phyloP scores from a whole-genome alignment of 805 yeast species.

The Candida coquimbonensis region DNA sequence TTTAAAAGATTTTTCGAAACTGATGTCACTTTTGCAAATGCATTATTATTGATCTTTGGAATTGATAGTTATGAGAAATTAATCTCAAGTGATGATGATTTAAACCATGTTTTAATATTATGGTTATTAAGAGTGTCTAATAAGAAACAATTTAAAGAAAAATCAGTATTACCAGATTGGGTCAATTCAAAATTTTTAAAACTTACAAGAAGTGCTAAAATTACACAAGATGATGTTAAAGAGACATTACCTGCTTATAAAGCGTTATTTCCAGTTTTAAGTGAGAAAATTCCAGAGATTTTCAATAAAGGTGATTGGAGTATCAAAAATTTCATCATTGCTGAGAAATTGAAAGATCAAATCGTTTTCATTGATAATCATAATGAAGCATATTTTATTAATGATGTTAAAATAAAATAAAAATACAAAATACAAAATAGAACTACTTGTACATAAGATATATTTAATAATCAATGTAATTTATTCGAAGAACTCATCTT shows the following conservation, averaged over 20 bases:
- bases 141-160: constrained; percentile 26
- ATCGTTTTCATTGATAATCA: constrained; percentile 16
- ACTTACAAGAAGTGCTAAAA: constrained; percentile 29
- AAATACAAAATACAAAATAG: not conserved
- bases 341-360: constrained; percentile 29
- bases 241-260: constrained; percentile 50
- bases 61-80: constrained; percentile 47
- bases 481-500: constrained; percentile 24
- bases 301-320: constrained; percentile 43
- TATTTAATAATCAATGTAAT: not conserved
- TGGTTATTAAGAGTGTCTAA: constrained; percentile 59
- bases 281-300: constrained; percentile 48
- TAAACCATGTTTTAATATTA: constrained; percentile 53
- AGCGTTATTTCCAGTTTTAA: constrained; percentile 42
- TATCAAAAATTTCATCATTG: constrained; percentile 32
- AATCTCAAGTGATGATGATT: constrained; percentile 32
- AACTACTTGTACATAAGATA: not conserved
- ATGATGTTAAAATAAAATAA: not conserved
- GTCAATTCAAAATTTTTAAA: constrained; percentile 32
- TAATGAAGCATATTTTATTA: constrained; percentile 17
- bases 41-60: constrained; percentile 52
- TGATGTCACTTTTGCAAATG: constrained; percentile 46
- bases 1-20: constrained; percentile 51
- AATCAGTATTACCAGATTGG: constrained; percentile 41
- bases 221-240: constrained; percentile 46